A percentile compares a stretch with the other conserved stretches of the same genome.
Evolutionary conservation across 768 basidiomycete species (phyloP).

Genomic region (Podaxis pistillaris): DNA sequence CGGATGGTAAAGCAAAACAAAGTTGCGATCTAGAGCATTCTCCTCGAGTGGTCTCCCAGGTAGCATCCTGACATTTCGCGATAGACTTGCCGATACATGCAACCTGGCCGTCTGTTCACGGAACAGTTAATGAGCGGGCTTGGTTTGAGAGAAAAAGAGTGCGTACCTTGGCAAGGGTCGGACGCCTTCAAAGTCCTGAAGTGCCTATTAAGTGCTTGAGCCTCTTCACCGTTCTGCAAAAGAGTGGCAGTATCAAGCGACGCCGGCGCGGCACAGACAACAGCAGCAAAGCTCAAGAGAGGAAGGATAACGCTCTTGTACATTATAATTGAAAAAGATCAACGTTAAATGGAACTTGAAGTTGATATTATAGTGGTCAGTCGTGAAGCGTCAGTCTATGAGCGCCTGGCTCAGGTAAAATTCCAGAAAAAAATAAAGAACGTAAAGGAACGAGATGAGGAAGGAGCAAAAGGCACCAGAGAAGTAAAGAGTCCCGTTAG

Average conservation of each 20-base stretch:
- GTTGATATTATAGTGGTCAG: constrained; percentile 13
- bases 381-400: constrained; percentile 9
- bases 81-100: constrained; percentile 43
- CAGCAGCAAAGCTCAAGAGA: constrained; percentile 23
- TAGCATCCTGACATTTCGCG: constrained; percentile 39
- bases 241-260: constrained; percentile 40
- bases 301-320: constrained; percentile 15
- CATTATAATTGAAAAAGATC: background rate
- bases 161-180: constrained; percentile 47
- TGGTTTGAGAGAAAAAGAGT: background rate
- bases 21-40: constrained; percentile 33
- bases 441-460: constrained; percentile 10
- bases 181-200: constrained; percentile 38
- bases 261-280: constrained; percentile 31
- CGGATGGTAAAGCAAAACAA: constrained; percentile 55
- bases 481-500: background rate
- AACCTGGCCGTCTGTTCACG: constrained; percentile 34
- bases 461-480: background rate
- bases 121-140: background rate
- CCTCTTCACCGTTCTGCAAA: constrained; percentile 45
- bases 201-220: constrained; percentile 49
- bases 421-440: constrained; percentile 16
- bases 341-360: constrained; percentile 3
- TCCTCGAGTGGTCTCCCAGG: constrained; percentile 35
- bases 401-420: constrained; percentile 34